These are phyloP conservation scores for Suillus alpinus DNA, from an alignment of 768 basidiomycete genomes.

Conservation along the genomic window DNA sequence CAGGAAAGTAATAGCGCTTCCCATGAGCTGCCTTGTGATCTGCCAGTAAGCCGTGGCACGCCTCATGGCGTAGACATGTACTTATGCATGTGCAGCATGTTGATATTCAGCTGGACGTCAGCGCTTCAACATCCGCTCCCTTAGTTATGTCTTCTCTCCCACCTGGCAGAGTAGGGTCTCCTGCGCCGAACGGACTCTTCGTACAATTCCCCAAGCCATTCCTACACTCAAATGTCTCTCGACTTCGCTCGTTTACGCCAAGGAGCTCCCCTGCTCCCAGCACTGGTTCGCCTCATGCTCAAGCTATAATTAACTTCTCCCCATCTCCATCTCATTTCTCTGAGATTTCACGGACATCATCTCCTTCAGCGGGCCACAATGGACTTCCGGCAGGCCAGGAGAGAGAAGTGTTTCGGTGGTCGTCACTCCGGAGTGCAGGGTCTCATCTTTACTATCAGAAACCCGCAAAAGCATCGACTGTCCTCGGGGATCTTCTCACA, in stretches of 20 bases:
- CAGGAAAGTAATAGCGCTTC: constrained; percentile 36
- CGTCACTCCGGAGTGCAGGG: constrained; percentile 56
- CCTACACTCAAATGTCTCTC: constrained; percentile 71
- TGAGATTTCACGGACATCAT: constrained; percentile 67
- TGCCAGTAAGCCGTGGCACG: constrained; percentile 30
- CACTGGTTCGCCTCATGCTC: constrained; percentile 41
- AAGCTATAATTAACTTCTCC: constrained; percentile 42
- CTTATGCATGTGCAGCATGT: constrained; percentile 31
- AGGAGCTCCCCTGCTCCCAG: constrained; percentile 41
- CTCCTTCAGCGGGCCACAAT: constrained; percentile 38
- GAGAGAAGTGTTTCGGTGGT: constrained; percentile 76
- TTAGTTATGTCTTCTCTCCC: constrained; percentile 32
- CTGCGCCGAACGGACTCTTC: constrained; percentile 29
- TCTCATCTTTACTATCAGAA: constrained; percentile 52
- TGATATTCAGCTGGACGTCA: constrained; percentile 34
- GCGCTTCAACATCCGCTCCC: constrained; percentile 38
- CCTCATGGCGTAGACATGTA: constrained; percentile 19
- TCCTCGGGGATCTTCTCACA: constrained; percentile 55
- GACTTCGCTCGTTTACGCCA: constrained; percentile 70
- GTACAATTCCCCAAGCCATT: constrained; percentile 47
- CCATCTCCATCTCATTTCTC: constrained; percentile 66
- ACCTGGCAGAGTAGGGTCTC: constrained; percentile 40
- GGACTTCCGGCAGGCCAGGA: constrained; percentile 22
- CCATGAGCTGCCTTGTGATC: constrained; percentile 19
- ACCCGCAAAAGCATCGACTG: constrained; percentile 56